A percentile compares a stretch with the other conserved stretches of the same genome.
These are phyloP conservation scores for Boletus insuetus DNA, from an alignment of 768 basidiomycete genomes.

Conservation along the genomic window DNA sequence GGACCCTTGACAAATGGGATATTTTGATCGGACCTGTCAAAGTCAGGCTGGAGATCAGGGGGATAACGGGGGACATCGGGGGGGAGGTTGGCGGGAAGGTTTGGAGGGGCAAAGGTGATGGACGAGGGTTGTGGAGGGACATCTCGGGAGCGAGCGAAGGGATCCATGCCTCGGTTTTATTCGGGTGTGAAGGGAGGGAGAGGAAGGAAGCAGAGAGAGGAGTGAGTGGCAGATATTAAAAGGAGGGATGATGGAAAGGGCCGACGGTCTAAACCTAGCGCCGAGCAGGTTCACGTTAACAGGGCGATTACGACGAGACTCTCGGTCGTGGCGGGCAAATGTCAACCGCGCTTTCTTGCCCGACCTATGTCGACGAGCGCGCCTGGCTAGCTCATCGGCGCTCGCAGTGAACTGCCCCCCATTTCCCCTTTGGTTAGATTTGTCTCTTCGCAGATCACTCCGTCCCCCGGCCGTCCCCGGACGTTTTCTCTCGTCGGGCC, in stretches of 20 bases:
- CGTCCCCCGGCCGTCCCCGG: constrained; percentile 26
- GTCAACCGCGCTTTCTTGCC: not conserved
- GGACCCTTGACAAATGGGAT: constrained; percentile 49
- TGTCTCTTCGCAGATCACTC: constrained; percentile 28
- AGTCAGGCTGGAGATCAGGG: constrained; percentile 18
- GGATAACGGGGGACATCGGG: constrained; percentile 22
- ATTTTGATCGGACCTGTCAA: constrained; percentile 30
- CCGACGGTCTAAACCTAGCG: constrained; percentile 26
- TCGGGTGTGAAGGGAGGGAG: not conserved
- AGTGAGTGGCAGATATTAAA: constrained; percentile 21
- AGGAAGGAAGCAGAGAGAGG: not conserved
- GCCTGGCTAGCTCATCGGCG: not conserved
- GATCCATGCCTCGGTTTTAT: constrained; percentile 33
- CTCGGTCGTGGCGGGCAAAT: no score
- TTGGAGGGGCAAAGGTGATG: constrained; percentile 25
- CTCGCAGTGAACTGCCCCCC: not conserved
- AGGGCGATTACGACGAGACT: no score
- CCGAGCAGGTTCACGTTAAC: constrained; percentile 24
- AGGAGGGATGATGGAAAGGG: constrained; percentile 25
- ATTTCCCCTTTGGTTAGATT: not conserved
- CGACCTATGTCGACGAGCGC: constrained; percentile 13
- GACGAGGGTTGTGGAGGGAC: constrained; percentile 13
- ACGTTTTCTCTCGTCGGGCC: constrained; percentile 29
- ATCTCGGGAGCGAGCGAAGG: constrained; percentile 28
- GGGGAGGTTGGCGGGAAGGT: constrained; percentile 13